Conservation (phyloP, 2,329 filamentous ascomycete species). For the Ophiostoma novo-ulmi region DNA sequence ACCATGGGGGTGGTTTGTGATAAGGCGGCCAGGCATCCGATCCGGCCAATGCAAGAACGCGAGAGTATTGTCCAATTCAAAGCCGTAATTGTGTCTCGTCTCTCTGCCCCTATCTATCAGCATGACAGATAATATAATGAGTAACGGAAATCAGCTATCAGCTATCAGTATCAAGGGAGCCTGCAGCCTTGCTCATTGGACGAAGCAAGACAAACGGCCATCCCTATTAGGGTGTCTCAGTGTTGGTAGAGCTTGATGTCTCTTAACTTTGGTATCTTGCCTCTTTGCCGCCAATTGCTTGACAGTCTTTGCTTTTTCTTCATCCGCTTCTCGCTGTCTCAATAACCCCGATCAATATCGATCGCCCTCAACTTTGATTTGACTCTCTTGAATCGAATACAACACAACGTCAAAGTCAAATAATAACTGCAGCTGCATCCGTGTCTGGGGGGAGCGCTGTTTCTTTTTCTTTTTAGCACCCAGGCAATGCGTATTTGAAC, state of each 20-base stretch:
- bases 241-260: background rate
- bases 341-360: background rate
- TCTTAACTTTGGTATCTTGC: background rate
- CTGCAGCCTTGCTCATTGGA: slow-evolving; percentile 24
- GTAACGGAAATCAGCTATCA: background rate
- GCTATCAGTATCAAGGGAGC: slow-evolving; percentile 4
- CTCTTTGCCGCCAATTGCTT: background rate
- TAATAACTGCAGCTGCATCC: background rate
- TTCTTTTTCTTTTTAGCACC: background rate
- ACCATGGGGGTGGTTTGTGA: background rate
- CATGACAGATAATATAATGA: background rate
- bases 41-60: slow-evolving; percentile 20
- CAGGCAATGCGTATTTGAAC: background rate
- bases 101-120: background rate
- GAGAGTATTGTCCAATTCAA: slow-evolving; percentile 25
- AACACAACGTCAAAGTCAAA: background rate
- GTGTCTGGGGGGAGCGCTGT: background rate
- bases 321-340: background rate
- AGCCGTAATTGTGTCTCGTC: slow-evolving; percentile 24
- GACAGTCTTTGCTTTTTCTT: background rate
- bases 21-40: background rate
- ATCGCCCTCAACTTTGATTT: background rate
- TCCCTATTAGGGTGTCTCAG: slow-evolving; percentile 1
- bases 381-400: background rate
- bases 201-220: slow-evolving; percentile 16